A percentile compares a stretch with the other conserved stretches of the same genome.
These are phyloP conservation scores for Ganoderma resinaceum DNA, from an alignment of 1,284 basidiomycete genomes.

Conservation along the genomic window DNA sequence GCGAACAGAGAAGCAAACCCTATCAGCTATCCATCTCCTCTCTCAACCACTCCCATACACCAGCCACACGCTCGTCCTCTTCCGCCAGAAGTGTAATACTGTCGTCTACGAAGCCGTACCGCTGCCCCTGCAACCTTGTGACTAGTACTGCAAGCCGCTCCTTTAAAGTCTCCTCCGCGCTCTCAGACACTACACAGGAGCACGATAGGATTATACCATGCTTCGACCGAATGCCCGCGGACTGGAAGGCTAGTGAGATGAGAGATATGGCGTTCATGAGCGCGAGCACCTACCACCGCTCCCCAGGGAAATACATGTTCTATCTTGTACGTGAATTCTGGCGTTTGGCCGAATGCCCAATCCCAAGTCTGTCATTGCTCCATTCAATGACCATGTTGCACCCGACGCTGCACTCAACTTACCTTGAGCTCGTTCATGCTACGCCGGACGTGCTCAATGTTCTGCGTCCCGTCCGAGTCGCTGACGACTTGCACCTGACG, in stretches of 20 bases:
- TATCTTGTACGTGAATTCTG: conserved; percentile 83
- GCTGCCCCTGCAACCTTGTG: conserved; percentile 46
- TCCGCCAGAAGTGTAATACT: conserved; percentile 18
- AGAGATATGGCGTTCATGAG: not conserved
- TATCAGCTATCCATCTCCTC: conserved; percentile 43
- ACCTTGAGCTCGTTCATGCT: conserved; percentile 81
- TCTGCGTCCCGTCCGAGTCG: conserved; percentile 51
- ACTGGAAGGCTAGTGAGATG: conserved; percentile 41
- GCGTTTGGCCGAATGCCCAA: conserved; percentile 95
- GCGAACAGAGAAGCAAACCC: not conserved
- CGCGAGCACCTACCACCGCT: conserved; percentile 53
- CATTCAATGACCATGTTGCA: not conserved
- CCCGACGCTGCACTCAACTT: conserved; percentile 27
- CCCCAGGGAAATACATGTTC: conserved; percentile 64
- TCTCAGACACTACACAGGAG: conserved; percentile 41
- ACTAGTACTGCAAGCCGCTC: conserved; percentile 37
- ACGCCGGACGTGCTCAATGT: conserved; percentile 63
- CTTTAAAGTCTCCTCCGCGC: conserved; percentile 22
- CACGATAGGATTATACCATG: conserved; percentile 69
- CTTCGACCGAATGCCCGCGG: conserved; percentile 58
- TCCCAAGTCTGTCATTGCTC: conserved; percentile 76
- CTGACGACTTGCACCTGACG: conserved; percentile 46
- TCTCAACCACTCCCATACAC: conserved; percentile 52
- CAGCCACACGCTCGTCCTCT: conserved; percentile 32
- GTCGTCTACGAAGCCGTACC: conserved; percentile 56